A percentile compares a stretch with the other conserved stretches of the same genome.
These are phyloP conservation scores for Brassica carinata DNA, from an alignment of 345 rosid genomes.

Conservation along the genomic window DNA sequence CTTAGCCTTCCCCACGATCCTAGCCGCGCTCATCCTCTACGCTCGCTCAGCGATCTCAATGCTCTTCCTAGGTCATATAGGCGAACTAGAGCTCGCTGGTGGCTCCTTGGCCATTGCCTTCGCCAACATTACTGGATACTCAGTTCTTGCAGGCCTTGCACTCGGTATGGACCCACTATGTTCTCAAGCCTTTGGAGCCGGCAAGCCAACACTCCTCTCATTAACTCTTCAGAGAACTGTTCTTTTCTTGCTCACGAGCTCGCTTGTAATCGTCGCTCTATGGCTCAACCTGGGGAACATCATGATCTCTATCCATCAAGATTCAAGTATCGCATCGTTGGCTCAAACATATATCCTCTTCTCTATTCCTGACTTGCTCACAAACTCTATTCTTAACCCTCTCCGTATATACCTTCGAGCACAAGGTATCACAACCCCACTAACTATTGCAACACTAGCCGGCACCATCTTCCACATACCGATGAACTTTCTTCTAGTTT, in stretches of 20 bases:
- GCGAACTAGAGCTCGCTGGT: slow-evolving; percentile 55
- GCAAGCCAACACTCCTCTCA: slow-evolving; percentile 75
- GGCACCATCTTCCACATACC: too few relatives aligned
- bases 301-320: slow-evolving; percentile 67
- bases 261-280: slow-evolving; percentile 60
- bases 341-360: slow-evolving; percentile 70
- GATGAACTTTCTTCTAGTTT: too few relatives aligned
- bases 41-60: too few relatives aligned
- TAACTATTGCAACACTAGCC: too few relatives aligned
- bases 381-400: too few relatives aligned
- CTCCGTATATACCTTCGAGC: too few relatives aligned
- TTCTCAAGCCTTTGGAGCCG: slow-evolving; percentile 91
- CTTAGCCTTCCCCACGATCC: slow-evolving; percentile 79
- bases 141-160: slow-evolving; percentile 88
- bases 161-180: slow-evolving; percentile 95
- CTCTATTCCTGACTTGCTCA: slow-evolving; percentile 35
- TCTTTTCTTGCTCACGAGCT: slow-evolving; percentile 63
- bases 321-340: slow-evolving; percentile 55
- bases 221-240: slow-evolving; percentile 80
- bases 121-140: slow-evolving; percentile 36
- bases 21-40: slow-evolving; percentile 42
- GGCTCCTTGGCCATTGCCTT: slow-evolving; percentile 93
- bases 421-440: too few relatives aligned
- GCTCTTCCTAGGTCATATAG: too few relatives aligned
- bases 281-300: slow-evolving; percentile 73